These are phyloP conservation scores for Trichocomaceae sp. DNA, from an alignment of 2,329 filamentous ascomycete genomes.

Conservation along the genomic window DNA sequence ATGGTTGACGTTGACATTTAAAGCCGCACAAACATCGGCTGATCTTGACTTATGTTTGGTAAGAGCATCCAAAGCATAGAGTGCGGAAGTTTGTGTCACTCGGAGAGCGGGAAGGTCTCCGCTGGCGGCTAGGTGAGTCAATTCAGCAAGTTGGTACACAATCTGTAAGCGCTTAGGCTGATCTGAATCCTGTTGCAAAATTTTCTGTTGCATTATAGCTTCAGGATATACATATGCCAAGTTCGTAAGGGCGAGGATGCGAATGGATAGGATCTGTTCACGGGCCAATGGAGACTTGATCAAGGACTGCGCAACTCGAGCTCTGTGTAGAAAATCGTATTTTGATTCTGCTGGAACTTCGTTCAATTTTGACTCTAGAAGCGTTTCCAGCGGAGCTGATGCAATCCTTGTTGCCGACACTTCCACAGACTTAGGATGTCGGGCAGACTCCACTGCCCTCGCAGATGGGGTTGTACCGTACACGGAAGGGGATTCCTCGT, in stretches of 20 bases:
- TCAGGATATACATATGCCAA: constrained; percentile 85
- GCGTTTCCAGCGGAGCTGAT: constrained; percentile 30
- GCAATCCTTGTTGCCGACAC: constrained; percentile 49
- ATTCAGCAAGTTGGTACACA: constrained; percentile 82
- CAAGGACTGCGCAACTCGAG: constrained; percentile 78
- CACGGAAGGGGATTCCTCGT: constrained; percentile 47
- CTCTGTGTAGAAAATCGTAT: constrained; percentile 78
- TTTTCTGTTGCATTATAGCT: constrained; percentile 72
- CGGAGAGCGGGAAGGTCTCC: constrained; percentile 62
- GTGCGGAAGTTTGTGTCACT: constrained; percentile 72
- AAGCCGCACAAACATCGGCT: constrained; percentile 76
- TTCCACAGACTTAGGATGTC: constrained; percentile 54
- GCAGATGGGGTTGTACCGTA: constrained; percentile 32
- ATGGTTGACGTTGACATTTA: constrained; percentile 94
- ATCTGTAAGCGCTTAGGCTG: constrained; percentile 84
- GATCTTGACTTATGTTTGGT: constrained; percentile 69
- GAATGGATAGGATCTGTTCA: constrained; percentile 70
- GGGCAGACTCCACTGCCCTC: constrained; percentile 31
- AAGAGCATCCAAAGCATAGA: constrained; percentile 78
- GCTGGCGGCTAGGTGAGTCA: constrained; percentile 75
- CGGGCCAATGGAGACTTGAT: constrained; percentile 58
- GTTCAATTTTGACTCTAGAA: constrained; percentile 40
- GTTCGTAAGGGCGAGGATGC: constrained; percentile 82
- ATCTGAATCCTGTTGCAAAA: constrained; percentile 80
- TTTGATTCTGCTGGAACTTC: constrained; percentile 66